These are phyloP conservation scores for Heliamphora exappendiculata DNA, from an alignment of 148 eudicot species.

Conservation along the genomic window DNA sequence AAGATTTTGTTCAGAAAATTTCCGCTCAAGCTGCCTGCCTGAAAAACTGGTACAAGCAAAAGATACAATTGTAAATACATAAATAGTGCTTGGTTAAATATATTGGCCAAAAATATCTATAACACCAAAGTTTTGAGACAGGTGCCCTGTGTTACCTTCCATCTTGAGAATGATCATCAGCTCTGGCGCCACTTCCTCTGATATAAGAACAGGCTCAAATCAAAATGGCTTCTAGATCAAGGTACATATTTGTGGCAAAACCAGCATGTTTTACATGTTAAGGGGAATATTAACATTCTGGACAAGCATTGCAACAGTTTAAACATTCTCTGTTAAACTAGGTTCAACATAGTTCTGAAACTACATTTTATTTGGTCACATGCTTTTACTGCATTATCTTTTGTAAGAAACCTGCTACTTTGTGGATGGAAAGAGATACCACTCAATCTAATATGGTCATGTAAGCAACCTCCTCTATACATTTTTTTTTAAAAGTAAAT, in stretches of 20 bases:
- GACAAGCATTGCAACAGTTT: neutral
- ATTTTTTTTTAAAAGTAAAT: too few relatives aligned
- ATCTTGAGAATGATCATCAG: conserved; percentile 62
- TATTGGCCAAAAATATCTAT: neutral
- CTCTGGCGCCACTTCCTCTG: conserved; percentile 70
- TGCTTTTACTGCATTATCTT: neutral
- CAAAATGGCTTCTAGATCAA: neutral
- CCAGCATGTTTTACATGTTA: neutral
- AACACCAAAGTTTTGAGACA: conserved; percentile 6
- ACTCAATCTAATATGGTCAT: neutral
- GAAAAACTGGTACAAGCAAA: conserved; percentile 15
- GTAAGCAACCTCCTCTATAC: neutral
- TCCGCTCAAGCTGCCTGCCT: conserved; percentile 45
- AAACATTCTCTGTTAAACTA: neutral
- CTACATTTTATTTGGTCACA: neutral
- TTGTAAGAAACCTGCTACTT: neutral
- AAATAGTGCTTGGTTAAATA: neutral
- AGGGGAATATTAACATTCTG: neutral
- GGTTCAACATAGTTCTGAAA: neutral
- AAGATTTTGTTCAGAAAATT: conserved; percentile 68
- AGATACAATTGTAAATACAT: neutral
- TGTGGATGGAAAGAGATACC: neutral
- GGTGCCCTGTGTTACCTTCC: conserved; percentile 39
- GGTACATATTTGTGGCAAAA: neutral
- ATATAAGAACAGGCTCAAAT: conserved; percentile 19